These are phyloP conservation scores for Lyophyllum atratum DNA, from an alignment of 768 basidiomycete species.

Conservation along the genomic window DNA sequence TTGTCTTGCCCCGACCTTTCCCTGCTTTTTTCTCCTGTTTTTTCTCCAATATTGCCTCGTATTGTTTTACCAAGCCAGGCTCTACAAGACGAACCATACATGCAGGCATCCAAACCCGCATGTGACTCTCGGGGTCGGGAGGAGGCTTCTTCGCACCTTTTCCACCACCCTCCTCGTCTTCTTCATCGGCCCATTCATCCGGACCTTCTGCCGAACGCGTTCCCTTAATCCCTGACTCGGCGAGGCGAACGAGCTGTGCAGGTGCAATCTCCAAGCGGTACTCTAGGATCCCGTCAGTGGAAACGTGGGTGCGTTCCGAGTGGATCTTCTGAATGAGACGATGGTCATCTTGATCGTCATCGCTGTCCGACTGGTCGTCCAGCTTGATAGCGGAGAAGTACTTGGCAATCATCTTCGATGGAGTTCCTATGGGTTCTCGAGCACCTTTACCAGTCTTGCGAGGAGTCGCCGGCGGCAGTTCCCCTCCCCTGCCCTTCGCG, in stretches of 20 bases:
- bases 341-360: slow-evolving; percentile 38
- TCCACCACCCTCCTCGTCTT: slow-evolving; percentile 42
- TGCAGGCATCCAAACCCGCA: slow-evolving; percentile 83
- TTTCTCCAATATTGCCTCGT: slow-evolving; percentile 47
- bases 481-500: slow-evolving; percentile 6
- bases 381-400: slow-evolving; percentile 53
- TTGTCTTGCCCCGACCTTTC: slow-evolving; percentile 33
- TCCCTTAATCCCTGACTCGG: slow-evolving; percentile 68
- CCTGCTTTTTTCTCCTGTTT: slow-evolving; percentile 54
- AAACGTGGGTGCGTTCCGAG: slow-evolving; percentile 63
- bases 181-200: slow-evolving; percentile 54
- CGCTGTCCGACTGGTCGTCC: slow-evolving; percentile 25
- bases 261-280: slow-evolving; percentile 82
- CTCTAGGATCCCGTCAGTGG: slow-evolving; percentile 71
- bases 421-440: slow-evolving; percentile 40
- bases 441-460: slow-evolving; percentile 31
- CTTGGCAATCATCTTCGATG: slow-evolving; percentile 55
- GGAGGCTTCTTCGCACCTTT: slow-evolving; percentile 36
- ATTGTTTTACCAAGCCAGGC: slow-evolving; percentile 64
- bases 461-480: slow-evolving; percentile 38
- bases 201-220: slow-evolving; percentile 48
- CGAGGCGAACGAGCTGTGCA: slow-evolving; percentile 60
- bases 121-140: slow-evolving; percentile 53
- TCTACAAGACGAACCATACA: slow-evolving; percentile 71
- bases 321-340: slow-evolving; percentile 67